Evolutionary conservation across 352 stramenopile species (phyloP), one percentile per base, ranked within the genome.

Genomic region (Phytopythium oedochilum): DNA sequence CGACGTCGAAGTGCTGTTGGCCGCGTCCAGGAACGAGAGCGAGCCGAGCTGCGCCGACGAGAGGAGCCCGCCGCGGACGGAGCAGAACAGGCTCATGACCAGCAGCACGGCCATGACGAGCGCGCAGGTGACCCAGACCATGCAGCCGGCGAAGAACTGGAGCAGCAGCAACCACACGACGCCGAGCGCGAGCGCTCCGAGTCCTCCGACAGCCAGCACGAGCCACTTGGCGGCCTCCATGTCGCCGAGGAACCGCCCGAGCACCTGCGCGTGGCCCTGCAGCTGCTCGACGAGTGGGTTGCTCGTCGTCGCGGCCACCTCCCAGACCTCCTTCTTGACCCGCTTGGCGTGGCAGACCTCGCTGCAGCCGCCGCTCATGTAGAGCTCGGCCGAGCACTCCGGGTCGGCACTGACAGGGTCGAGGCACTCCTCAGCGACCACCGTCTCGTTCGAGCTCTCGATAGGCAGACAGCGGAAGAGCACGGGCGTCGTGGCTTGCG

Each of bases 121-220:
- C 54, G 76, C 61, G 54, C 88, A 89, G 12, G 79, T 90, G 43
- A 89, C 58, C 82, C 83, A 93, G n/a, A 96, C 78, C 32, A 93
- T 79, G 49, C 68, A 82, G 2, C 75, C 75, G 4, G 81, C 79
- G 38, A 89, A 89, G 57, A 86, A 88, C 53, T 88, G 81, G n/a
- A 96, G 56, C 34, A 92, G 59, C 11, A 88, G 56, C 26, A 96
- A 59, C 83, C 82, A 94, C 6, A 88, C 5, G 20, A 93, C 47
- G 12, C 84, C 80, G 1, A 94, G 49, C 8, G 78, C 32, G 35
- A 88, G 59, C 9, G 81, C 70, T 7, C 78, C 81, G 5, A 63
- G 65, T 8, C 74, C 83, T 1, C 79, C 83, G 9, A 83, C 64
- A 7, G 75, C 44, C 20, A 94, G 26, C 12, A 95, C 70, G 35